These are phyloP conservation scores for Aspergillus panamensis DNA, from an alignment of 495 filamentous ascomycete genomes.

Conservation along the genomic window DNA sequence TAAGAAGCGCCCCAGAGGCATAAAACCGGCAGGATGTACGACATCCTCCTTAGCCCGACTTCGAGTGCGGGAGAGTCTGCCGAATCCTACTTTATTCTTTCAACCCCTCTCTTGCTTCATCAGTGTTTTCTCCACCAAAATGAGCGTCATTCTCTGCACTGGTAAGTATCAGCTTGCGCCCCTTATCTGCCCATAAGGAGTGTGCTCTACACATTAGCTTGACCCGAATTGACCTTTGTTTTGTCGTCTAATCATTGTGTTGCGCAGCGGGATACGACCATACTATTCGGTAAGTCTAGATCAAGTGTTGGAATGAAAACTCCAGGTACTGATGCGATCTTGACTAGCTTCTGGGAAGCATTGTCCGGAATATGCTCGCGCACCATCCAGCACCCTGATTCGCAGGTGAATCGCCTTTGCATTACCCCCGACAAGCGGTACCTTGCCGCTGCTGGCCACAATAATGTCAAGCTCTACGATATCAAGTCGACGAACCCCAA, in stretches of 20 bases:
- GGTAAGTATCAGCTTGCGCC: conserved; percentile 49
- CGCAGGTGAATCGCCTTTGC: conserved; percentile 95
- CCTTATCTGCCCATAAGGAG: background rate
- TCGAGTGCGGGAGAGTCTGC: conserved; percentile 1
- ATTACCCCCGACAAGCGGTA: conserved; percentile 97
- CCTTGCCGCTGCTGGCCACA: conserved; percentile 90
- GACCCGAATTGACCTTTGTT: conserved; percentile 10
- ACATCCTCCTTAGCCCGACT: background rate
- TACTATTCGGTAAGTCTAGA: conserved; percentile 76
- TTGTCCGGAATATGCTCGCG: conserved; percentile 96
- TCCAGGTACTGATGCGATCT: conserved; percentile 6
- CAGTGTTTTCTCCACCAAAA: conserved; percentile 30
- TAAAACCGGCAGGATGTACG: conserved; percentile 24
- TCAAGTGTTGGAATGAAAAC: background rate
- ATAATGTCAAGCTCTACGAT: conserved; percentile 94
- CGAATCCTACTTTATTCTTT: conserved; percentile 5
- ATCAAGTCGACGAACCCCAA: conserved; percentile 95
- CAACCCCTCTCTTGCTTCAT: background rate
- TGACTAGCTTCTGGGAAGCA: conserved; percentile 89
- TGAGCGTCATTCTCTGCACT: conserved; percentile 88
- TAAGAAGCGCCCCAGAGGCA: background rate
- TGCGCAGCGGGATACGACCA: conserved; percentile 91
- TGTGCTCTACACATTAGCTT: background rate
- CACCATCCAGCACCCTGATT: conserved; percentile 95
- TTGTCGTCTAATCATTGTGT: background rate